Evolutionary conservation across 495 filamentous ascomycete species (phyloP), one percentile per base, ranked within the genome.

Genomic region (Parachaetomium inaequale): DNA sequence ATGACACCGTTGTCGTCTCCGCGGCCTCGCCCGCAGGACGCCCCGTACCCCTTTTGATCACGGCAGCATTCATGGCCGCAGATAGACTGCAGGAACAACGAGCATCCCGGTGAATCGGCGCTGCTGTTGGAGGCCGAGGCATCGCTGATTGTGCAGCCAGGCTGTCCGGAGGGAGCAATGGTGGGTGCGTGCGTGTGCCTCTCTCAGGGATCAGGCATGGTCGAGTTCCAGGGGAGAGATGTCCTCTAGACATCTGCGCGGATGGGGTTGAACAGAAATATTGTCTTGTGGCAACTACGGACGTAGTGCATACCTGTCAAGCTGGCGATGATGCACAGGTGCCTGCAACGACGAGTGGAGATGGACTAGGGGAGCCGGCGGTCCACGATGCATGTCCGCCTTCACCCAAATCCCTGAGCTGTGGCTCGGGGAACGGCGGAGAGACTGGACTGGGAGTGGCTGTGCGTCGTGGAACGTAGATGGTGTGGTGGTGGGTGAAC

Each of bases 181-280:
- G n/a, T 53, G 38, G 21, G 25, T 60, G 63, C 42, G 56, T 63
- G 62, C 52, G 63, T 64, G 63, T 53, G 28, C 47, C 40, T 65
- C 45, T 67, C 45, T 43, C 65, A 59, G 57, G 68, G 70, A 65
- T 65, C 67, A 65, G 34, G 70, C 47, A 58, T 54, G 45, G 50
- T 47, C 43, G 49, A 59, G n/a, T n/a, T n/a, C n/a, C n/a, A 31
- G 11, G 43, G 32, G 47, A 29, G 21, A 42, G 32, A 11, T 23
- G 28, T 15, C 21, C 26, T 54, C 55, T 61, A 52, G 59, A 52
- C 50, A 59, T 40, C 28, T 47, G 54, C 56, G 32, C 50, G 54
- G 49, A 66, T 68, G 68, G 64, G 68, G 68, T 72, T 68, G 40
- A 66, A 72, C 70, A 72, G 45, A 21, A 67, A 62, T 68, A 72